Percentiles rank a stretch among this genome's conserved stretches.
Evolutionary conservation across 2,329 filamentous ascomycete species (phyloP).

Genomic region (Aspergillaceae sp.): DNA sequence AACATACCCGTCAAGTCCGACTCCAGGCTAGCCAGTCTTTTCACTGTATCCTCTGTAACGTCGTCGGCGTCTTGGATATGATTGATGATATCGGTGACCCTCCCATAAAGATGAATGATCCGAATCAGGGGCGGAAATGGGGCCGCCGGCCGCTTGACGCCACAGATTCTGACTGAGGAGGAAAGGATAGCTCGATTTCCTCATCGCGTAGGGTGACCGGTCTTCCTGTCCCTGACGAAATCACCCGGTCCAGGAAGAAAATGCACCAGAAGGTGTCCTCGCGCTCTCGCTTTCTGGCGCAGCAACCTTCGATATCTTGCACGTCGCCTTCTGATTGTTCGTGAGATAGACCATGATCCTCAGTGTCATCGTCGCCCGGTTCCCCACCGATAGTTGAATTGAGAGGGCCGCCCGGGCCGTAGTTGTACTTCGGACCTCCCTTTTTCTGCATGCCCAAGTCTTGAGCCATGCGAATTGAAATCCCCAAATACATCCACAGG

Average conservation of each 20-base stretch:
- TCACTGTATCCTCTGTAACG: conserved; percentile 65
- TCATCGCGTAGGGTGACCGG: conserved; percentile 76
- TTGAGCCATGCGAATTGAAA: conserved; percentile 74
- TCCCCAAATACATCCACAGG: conserved; percentile 86
- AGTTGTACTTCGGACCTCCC: conserved; percentile 57
- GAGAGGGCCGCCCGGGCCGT: conserved; percentile 41
- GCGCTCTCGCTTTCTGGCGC: conserved; percentile 66
- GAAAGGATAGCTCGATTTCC: conserved; percentile 72
- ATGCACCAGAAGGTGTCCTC: conserved; percentile 87
- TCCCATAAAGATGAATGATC: conserved; percentile 77
- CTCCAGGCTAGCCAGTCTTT: conserved; percentile 67
- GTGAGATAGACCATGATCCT: conserved; percentile 31
- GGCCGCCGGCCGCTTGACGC: conserved; percentile 56
- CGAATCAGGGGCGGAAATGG: conserved; percentile 73
- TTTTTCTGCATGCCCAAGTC: conserved; percentile 75
- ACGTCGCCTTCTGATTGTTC: conserved; percentile 17
- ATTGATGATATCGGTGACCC: conserved; percentile 76
- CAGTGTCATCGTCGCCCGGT: conserved; percentile 37
- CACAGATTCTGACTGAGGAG: conserved; percentile 45
- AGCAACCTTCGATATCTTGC: conserved; percentile 47
- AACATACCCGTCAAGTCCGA: conserved; percentile 59
- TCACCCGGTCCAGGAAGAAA: conserved; percentile 77
- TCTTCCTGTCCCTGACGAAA: conserved; percentile 77
- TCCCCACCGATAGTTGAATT: conserved; percentile 40
- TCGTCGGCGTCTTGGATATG: conserved; percentile 66